phyloP scores from a whole-genome alignment of 2,329 filamentous ascomycete genomes.

The Botrytis squamosa region DNA sequence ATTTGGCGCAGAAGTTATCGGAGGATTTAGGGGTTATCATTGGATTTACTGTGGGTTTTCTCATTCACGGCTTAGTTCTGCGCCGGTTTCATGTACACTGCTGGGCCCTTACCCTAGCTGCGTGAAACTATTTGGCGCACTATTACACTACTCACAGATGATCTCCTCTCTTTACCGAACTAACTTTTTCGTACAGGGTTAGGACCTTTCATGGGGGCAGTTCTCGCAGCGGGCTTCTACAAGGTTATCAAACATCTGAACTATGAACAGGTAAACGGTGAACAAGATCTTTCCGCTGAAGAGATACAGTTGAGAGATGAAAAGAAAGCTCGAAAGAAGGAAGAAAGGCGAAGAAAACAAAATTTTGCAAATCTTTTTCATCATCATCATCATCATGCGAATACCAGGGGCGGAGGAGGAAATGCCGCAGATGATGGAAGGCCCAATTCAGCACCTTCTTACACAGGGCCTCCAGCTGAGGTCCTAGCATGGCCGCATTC shows the following conservation, averaged over 20 bases:
- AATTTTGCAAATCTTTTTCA: neutral
- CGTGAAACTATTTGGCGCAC: neutral
- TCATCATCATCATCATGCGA: neutral
- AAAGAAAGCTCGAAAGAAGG: neutral
- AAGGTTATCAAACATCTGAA: conserved; percentile 50
- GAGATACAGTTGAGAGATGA: neutral
- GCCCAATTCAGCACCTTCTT: neutral
- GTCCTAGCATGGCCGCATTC: neutral
- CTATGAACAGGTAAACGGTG: conserved; percentile 46
- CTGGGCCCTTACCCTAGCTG: neutral
- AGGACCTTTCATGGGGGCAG: conserved; percentile 50
- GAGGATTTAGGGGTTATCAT: conserved; percentile 44
- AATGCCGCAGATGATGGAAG: neutral
- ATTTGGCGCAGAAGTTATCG: conserved; percentile 47
- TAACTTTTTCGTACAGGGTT: conserved; percentile 38
- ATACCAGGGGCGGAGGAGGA: neutral
- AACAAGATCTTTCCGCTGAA: conserved; percentile 32
- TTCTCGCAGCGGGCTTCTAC: conserved; percentile 51
- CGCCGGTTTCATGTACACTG: neutral
- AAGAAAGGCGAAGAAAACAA: neutral
- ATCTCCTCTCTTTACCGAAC: neutral
- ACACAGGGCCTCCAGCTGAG: neutral
- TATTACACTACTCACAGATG: neutral
- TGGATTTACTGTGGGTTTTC: conserved; percentile 45
- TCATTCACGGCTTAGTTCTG: conserved; percentile 1